A percentile compares a stretch with the other conserved stretches of the same genome.
Evolutionary conservation across 2,329 filamentous ascomycete species (phyloP).

Genomic region (Colletotrichum sansevieriae): DNA sequence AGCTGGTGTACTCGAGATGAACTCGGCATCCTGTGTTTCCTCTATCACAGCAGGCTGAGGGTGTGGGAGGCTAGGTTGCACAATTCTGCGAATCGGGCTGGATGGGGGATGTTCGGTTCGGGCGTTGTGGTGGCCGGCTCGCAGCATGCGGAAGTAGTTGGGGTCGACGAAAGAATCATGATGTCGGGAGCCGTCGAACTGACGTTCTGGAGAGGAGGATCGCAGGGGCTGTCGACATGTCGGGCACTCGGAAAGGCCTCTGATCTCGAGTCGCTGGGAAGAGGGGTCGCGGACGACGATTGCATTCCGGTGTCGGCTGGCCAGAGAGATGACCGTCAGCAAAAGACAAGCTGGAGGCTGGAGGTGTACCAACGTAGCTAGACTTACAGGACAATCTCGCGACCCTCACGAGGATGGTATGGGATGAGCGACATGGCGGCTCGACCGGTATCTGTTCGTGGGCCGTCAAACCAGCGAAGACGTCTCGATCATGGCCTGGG

Average conservation of each 20-base stretch:
- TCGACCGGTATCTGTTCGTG: not conserved
- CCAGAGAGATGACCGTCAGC: conserved; percentile 28
- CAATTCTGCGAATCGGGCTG: conserved; percentile 67
- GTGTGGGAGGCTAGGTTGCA: conserved; percentile 58
- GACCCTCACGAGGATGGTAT: conserved; percentile 78
- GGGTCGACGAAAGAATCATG: conserved; percentile 84
- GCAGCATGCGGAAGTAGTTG: conserved; percentile 95
- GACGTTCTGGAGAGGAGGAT: conserved; percentile 61
- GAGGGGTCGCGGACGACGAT: conserved; percentile 91
- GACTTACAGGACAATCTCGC: conserved; percentile 84
- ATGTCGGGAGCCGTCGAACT: conserved; percentile 61
- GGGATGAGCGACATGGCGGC: conserved; percentile 77
- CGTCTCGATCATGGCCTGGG: conserved; percentile 17
- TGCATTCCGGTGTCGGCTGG: conserved; percentile 90
- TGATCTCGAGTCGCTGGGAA: conserved; percentile 87
- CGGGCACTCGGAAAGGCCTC: conserved; percentile 85
- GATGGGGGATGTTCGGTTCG: conserved; percentile 60
- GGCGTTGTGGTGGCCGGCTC: conserved; percentile 63
- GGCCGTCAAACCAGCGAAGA: conserved; percentile 29
- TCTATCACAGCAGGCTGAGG: conserved; percentile 44
- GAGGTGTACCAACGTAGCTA: conserved; percentile 7
- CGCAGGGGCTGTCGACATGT: conserved; percentile 84
- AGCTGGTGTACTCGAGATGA: conserved; percentile 66
- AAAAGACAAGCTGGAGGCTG: not conserved
- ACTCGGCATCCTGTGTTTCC: conserved; percentile 58